Evolutionary conservation across 495 filamentous ascomycete species (phyloP), one percentile per base, ranked within the genome.

Genomic region (Platismatia glauca): DNA sequence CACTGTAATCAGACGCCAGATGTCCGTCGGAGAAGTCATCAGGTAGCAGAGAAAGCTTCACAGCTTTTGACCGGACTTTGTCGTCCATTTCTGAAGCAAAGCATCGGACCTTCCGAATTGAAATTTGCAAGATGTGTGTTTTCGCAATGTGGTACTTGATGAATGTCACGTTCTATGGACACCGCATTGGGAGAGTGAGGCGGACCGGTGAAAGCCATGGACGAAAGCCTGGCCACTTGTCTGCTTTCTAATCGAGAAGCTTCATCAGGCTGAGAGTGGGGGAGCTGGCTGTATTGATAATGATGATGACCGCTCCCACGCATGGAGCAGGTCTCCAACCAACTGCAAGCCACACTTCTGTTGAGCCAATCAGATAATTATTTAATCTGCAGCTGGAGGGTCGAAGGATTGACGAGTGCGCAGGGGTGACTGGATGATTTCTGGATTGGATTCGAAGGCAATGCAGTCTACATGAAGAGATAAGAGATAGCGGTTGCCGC

Each of bases 1-100:
- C 58, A 8, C 41, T 48, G 18, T 22, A 59, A 35, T 59, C 58
- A 8, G 48, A 33, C n/a, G 58, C 31, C n/a, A 59, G 58, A 29
- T 22, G 41, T 34, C 58, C 58, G 11, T 33, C 29, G 22, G 39
- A 59, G 18, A 44, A 59, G 20, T 43, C 39, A 34, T 44, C 58
- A 38, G 58, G 58, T 35, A 59, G 58, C 20, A 59, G 44, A 35
- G 58, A 59, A 35, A 50, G 27, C 9, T 18, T 24, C 18, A 48
- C 39, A 15, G 11, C n/a, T 34, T 48, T 38, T 31, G 20, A 8
- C 27, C 9, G 15, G 13, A 20, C 27, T 50, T 29, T 59, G 24
- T 34, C 15, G 16, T 29, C 34, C 22, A 31, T 55, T 55, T 29
- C n/a, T 34, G 58, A 48, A 50, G 58, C 39, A 29, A 48, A 48